phyloP scores from a whole-genome alignment of 2,329 filamentous ascomycete genomes.

The Fusarium robinianum region DNA sequence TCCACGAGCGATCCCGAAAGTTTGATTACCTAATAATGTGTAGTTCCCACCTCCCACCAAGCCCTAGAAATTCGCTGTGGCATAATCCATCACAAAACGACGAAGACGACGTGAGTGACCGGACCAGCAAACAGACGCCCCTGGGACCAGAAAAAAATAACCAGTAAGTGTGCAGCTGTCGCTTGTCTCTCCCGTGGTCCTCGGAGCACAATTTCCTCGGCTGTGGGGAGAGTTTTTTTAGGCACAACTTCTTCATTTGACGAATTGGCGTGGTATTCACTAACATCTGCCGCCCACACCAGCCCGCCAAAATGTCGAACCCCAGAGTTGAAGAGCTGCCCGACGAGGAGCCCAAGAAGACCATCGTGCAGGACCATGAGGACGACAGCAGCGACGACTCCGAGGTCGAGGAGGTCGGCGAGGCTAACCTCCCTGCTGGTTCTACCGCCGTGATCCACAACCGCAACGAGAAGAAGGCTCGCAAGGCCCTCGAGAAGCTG shows the following conservation, averaged over 20 bases:
- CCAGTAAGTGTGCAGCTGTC: slow-evolving; percentile 41
- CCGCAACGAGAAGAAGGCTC: slow-evolving; percentile 99
- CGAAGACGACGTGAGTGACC: slow-evolving; percentile 39
- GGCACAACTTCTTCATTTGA: slow-evolving; percentile 21
- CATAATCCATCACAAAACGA: slow-evolving; percentile 48
- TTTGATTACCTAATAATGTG: slow-evolving; percentile 48
- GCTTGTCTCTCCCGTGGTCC: slow-evolving; percentile 14
- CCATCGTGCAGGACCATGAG: slow-evolving; percentile 74
- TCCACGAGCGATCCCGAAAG: slow-evolving; percentile 17
- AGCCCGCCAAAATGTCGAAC: slow-evolving; percentile 81
- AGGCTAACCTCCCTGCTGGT: slow-evolving; percentile 78
- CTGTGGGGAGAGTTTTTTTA: slow-evolving; percentile 22
- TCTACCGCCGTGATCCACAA: slow-evolving; percentile 92
- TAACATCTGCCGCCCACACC: slow-evolving; percentile 38
- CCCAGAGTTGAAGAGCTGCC: slow-evolving; percentile 97
- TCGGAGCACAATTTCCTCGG: slow-evolving; percentile 24
- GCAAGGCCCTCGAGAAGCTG: slow-evolving; percentile 98
- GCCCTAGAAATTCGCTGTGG: slow-evolving; percentile 52
- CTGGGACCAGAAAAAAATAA: slow-evolving; percentile 44
- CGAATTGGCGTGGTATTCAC: slow-evolving; percentile 32
- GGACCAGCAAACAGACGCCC: slow-evolving; percentile 40
- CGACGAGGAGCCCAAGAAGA: slow-evolving; percentile 87
- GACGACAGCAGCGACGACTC: slow-evolving; percentile 72
- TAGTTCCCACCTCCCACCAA: slow-evolving; percentile 47
- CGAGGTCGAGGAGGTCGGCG: slow-evolving; percentile 80